Evolutionary conservation across 148 eudicot species (phyloP).

Genomic region (Pharnaceum exiguum): DNA sequence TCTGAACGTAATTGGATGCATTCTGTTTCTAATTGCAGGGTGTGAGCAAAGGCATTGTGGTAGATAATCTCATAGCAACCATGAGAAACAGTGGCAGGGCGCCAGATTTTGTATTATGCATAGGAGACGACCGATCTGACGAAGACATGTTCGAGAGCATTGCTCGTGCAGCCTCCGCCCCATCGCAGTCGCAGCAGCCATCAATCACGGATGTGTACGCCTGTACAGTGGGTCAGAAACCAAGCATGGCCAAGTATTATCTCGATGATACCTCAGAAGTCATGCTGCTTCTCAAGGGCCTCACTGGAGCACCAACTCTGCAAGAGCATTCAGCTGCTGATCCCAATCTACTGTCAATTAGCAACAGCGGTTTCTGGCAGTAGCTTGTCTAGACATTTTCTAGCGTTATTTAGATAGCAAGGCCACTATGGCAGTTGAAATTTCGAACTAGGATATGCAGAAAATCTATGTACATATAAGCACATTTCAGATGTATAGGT

Average conservation of each 20-base stretch:
- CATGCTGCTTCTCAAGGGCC: constrained; percentile 52
- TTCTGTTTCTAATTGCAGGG: constrained; percentile 41
- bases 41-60: constrained; percentile 74
- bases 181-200: constrained; percentile 12
- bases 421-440: too few species aligned
- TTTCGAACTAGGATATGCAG: too few species aligned
- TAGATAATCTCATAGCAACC: constrained; percentile 28
- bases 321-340: constrained; percentile 2
- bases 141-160: constrained; percentile 32
- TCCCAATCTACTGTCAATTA: too few species aligned
- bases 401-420: too few species aligned
- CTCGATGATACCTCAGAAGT: constrained; percentile 68
- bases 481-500: too few species aligned
- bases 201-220: constrained; percentile 54
- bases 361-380: too few species aligned
- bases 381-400: too few species aligned
- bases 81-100: constrained; percentile 11
- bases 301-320: constrained; percentile 23
- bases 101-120: constrained; percentile 25
- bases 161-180: constrained; percentile 3
- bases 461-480: too few species aligned
- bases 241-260: constrained; percentile 73
- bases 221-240: constrained; percentile 80
- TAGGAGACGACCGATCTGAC: constrained; percentile 27
- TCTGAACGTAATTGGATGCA: too few species aligned